A percentile compares a stretch with the other conserved stretches of the same genome.
These are phyloP conservation scores for Solanum paucissectum DNA, from an alignment of 257 asterid species.

Conservation along the genomic window DNA sequence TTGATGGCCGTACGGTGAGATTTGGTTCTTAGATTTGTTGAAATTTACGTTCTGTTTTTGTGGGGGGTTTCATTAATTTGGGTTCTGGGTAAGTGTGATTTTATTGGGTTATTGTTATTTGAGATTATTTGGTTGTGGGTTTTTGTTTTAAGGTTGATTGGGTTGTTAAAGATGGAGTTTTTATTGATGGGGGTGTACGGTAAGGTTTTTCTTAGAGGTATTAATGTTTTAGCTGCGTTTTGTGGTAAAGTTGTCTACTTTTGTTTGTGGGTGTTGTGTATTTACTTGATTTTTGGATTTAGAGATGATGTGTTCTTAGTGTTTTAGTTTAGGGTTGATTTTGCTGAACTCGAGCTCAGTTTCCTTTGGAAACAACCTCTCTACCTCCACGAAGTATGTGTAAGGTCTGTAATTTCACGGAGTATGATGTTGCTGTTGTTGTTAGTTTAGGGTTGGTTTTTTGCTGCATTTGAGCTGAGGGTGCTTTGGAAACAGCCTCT, in stretches of 20 bases:
- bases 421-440: neutral
- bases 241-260: neutral
- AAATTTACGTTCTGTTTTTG: neutral
- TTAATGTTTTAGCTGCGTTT: neutral
- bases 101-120: neutral
- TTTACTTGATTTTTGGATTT: neutral
- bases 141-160: neutral
- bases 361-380: neutral
- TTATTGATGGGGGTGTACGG: neutral
- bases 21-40: neutral
- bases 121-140: neutral
- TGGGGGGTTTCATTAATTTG: neutral
- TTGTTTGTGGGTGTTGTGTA: neutral
- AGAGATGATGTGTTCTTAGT: neutral
- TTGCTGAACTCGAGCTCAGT: neutral
- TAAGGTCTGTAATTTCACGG: neutral
- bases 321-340: neutral
- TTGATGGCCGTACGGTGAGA: conserved; percentile 58
- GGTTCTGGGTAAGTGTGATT: neutral
- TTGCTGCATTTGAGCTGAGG: neutral
- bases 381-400: neutral
- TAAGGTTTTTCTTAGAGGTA: neutral
- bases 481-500: neutral
- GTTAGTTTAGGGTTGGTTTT: neutral
- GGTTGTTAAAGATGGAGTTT: neutral